These are phyloP conservation scores for Pythium brassicae DNA, from an alignment of 352 stramenopile genomes.

Conservation along the genomic window DNA sequence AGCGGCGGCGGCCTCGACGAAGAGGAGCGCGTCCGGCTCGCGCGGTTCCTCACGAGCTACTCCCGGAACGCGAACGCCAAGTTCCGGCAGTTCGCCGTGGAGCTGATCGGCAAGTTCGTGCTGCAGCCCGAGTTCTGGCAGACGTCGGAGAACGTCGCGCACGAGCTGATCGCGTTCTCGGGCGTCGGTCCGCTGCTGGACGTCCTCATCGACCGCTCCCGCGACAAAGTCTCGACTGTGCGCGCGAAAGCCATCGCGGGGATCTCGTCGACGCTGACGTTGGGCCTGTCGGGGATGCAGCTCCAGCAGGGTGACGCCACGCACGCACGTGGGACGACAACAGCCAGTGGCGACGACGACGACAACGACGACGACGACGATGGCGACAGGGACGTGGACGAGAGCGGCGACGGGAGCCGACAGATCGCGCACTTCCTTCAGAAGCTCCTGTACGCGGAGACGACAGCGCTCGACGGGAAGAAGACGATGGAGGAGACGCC, in stretches of 20 bases:
- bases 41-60: constrained; percentile 72
- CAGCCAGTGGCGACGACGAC: constrained; percentile 13
- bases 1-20: constrained; percentile 28
- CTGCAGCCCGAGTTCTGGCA: constrained; percentile 61
- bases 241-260: constrained; percentile 78
- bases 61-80: constrained; percentile 69
- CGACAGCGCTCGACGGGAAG: constrained; percentile 22
- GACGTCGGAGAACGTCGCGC: constrained; percentile 15
- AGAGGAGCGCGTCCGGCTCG: constrained; percentile 53
- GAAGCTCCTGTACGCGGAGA: constrained; percentile 41
- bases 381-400: constrained; percentile 3
- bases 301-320: constrained; percentile 1
- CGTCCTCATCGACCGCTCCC: constrained; percentile 65
- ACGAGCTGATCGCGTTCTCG: constrained; percentile 38
- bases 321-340: neutral
- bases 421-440: constrained; percentile 46
- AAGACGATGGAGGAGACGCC: constrained; percentile 42
- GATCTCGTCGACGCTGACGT: constrained; percentile 57
- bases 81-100: constrained; percentile 78
- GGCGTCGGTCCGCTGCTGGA: constrained; percentile 58
- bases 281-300: constrained; percentile 37
- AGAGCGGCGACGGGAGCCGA: constrained; percentile 10
- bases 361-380: constrained; percentile 18
- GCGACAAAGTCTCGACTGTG: constrained; percentile 76
- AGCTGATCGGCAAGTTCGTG: constrained; percentile 63